A percentile compares a stretch with the other conserved stretches of the same genome.
These are phyloP conservation scores for Gaertneriomyces sp. DNA, from an alignment of 192 early-diverging fungal species.

Conservation along the genomic window DNA sequence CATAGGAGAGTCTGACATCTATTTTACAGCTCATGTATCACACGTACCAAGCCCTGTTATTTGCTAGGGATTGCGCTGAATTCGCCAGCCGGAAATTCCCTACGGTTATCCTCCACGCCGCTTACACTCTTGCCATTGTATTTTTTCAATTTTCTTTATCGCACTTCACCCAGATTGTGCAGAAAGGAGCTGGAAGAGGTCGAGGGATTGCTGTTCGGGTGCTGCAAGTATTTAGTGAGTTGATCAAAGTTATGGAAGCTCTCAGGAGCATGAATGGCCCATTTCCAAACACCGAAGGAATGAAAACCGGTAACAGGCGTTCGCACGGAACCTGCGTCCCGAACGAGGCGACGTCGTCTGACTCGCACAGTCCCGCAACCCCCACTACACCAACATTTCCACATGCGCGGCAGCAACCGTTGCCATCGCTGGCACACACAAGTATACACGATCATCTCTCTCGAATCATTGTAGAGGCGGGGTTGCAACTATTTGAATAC, in stretches of 20 bases:
- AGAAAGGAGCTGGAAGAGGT: not conserved
- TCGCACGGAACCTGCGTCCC: not conserved
- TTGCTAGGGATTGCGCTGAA: constrained; percentile 18
- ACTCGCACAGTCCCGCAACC: not conserved
- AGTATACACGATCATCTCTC: constrained; percentile 1
- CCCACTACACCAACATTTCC: not conserved
- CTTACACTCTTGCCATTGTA: constrained; percentile 6
- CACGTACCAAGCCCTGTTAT: constrained; percentile 3
- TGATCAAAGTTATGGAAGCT: constrained; percentile 12
- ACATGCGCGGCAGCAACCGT: not conserved
- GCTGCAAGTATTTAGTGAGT: constrained; percentile 17
- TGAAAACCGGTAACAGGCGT: not conserved
- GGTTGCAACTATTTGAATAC: constrained; percentile 21
- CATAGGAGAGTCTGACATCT: not conserved
- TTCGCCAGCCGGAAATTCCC: constrained; percentile 7
- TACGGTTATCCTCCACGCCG: constrained; percentile 1
- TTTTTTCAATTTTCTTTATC: constrained; percentile 8
- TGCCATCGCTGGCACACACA: not conserved
- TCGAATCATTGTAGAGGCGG: constrained; percentile 14
- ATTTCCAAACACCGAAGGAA: not conserved
- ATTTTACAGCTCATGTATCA: constrained; percentile 8
- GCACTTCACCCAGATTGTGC: constrained; percentile 3
- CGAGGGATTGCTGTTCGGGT: constrained; percentile 2
- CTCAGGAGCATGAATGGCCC: not conserved
- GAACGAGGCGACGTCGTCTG: not conserved